Evolutionary conservation across 202 grass and related monocot genomes (phyloP).

Genomic region (Zoysia matrella): DNA sequence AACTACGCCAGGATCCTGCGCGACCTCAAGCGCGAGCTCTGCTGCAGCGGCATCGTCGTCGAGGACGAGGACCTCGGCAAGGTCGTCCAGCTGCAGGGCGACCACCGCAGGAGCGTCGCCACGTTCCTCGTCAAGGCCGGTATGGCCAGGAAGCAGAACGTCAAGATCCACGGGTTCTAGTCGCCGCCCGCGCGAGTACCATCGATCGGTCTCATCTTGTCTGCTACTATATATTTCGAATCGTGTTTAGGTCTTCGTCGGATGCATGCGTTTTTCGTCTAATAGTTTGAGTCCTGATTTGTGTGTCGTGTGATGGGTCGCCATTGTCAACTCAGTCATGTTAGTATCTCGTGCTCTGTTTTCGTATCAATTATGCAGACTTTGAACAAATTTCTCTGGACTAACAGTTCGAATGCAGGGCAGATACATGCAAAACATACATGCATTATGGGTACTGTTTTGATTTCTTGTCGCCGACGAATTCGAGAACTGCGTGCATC

Average conservation of each 20-base stretch:
- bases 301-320: not conserved
- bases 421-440: no score
- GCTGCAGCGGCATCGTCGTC: constrained; percentile 57
- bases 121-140: constrained; percentile 51
- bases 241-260: not conserved
- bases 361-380: constrained; percentile 21
- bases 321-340: constrained; percentile 7
- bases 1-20: constrained; percentile 44
- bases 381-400: not conserved
- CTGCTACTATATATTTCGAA: no score
- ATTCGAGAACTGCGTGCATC: not conserved
- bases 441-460: not conserved
- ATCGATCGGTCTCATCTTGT: not conserved
- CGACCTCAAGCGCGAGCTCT: constrained; percentile 42
- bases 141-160: constrained; percentile 54
- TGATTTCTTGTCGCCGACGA: not conserved
- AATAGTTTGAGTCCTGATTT: no score
- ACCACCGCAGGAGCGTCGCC: constrained; percentile 12
- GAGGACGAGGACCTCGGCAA: constrained; percentile 62
- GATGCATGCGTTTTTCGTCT: not conserved
- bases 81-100: constrained; percentile 50
- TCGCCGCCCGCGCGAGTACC: no score
- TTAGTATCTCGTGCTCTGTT: not conserved
- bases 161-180: constrained; percentile 64
- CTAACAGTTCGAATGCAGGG: no score